Evolutionary conservation across 2,329 filamentous ascomycete species (phyloP).

Genomic region (Teratosphaeria pseudoeucalypti): DNA sequence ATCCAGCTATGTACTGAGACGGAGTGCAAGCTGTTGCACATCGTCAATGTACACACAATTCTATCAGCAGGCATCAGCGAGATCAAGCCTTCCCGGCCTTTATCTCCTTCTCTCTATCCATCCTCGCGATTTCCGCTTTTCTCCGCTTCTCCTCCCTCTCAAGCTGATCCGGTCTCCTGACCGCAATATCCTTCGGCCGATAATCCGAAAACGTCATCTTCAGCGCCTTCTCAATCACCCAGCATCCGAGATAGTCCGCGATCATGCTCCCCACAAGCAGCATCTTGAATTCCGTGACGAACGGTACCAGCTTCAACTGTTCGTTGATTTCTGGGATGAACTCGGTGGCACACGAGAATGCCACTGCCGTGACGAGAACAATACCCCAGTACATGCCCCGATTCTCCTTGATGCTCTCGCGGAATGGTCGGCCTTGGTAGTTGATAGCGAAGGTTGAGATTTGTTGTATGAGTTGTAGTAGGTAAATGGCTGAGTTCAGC

Average conservation of each 20-base stretch:
- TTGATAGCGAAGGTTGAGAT: constrained; percentile 99
- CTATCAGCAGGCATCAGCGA: background rate
- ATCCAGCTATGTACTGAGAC: no score
- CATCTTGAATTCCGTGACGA: constrained; percentile 76
- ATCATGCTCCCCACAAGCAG: constrained; percentile 80
- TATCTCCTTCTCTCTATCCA: constrained; percentile 28
- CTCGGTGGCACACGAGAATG: constrained; percentile 90
- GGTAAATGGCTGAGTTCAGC: constrained; percentile 92
- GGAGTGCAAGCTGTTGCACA: background rate
- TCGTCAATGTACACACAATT: background rate
- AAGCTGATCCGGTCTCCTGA: constrained; percentile 76
- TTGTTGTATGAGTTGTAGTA: constrained; percentile 95
- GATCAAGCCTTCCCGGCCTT: constrained; percentile 34
- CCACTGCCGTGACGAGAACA: constrained; percentile 75
- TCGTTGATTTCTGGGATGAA: constrained; percentile 92
- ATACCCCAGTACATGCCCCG: constrained; percentile 98
- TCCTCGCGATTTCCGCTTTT: constrained; percentile 35
- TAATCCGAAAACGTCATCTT: constrained; percentile 86
- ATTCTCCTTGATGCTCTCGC: constrained; percentile 90
- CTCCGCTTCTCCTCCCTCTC: constrained; percentile 63
- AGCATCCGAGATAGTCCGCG: constrained; percentile 79
- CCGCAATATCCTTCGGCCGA: constrained; percentile 84
- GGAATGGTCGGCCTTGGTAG: constrained; percentile 96
- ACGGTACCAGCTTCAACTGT: constrained; percentile 84
- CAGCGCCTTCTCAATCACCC: constrained; percentile 72